Evolutionary conservation across 768 basidiomycete species (phyloP).

Genomic region (Podaxis sp.): DNA sequence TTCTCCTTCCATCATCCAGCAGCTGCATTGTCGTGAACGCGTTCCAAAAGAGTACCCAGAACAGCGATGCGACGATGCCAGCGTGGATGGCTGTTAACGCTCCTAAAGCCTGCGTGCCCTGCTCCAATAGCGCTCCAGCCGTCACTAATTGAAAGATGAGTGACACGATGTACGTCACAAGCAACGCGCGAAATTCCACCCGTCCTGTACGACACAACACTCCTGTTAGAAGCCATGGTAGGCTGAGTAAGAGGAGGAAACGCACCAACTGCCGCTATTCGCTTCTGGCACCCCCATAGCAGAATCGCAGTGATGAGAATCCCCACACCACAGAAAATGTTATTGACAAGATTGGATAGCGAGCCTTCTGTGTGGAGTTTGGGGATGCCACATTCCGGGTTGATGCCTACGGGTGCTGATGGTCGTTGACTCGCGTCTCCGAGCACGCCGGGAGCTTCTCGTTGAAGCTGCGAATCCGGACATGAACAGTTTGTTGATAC

Average conservation of each 20-base stretch:
- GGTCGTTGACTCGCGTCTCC: conserved; percentile 39
- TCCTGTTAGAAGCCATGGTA: background rate
- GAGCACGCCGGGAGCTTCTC: conserved; percentile 29
- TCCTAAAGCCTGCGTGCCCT: conserved; percentile 67
- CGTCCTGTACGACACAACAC: conserved; percentile 28
- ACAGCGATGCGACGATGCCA: conserved; percentile 65
- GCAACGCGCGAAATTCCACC: conserved; percentile 58
- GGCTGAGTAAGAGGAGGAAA: conserved; percentile 16
- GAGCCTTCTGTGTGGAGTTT: conserved; percentile 51
- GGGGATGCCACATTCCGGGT: conserved; percentile 69
- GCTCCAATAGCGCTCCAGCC: conserved; percentile 66
- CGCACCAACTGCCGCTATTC: conserved; percentile 82
- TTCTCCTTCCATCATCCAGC: conserved; percentile 78
- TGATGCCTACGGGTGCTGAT: conserved; percentile 70
- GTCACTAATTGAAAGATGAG: conserved; percentile 71
- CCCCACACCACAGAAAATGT: conserved; percentile 67
- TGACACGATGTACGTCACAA: conserved; percentile 57
- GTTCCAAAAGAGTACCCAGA: conserved; percentile 68
- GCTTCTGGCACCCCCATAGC: conserved; percentile 47
- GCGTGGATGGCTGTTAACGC: conserved; percentile 70
- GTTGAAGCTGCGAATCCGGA: conserved; percentile 29
- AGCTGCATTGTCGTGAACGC: conserved; percentile 70
- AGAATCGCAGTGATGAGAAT: conserved; percentile 53
- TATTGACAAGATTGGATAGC: conserved; percentile 78
- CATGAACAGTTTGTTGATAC: conserved; percentile 22